Base-by-base conservation (phyloP, 805 yeast genomes). In the Saccharomyces eubayanus region DNA sequence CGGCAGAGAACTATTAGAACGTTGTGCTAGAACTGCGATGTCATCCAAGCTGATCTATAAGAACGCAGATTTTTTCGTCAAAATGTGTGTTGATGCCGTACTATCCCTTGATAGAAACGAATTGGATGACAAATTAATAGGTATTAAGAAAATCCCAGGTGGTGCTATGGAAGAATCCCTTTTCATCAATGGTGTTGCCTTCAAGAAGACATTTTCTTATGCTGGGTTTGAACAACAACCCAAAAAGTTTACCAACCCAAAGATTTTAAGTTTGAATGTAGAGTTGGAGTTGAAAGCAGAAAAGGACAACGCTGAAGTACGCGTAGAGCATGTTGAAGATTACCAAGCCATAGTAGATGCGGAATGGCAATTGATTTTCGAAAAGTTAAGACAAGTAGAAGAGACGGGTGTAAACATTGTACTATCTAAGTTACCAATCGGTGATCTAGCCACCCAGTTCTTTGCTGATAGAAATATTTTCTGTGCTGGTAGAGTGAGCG, bases 161-260 rank as follows among this genome's bases (percentile, higher is more conserved):
- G 99, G 99, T 56, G 87, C 91, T 50, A 86, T 94, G 83, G 97
- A 92, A 68, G 98, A 94, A 64, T 87, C 97, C 10, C 67, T 83
- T 57, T 87, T 90, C 62, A 81, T 94, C 51, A 81, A 88, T 62
- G 99, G 99, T 67, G 98, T 94, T 56, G 99, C 97, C 2, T 94
- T 94, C 74, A 89, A 94, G 67, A 94, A 94, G 75, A 91, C 99
- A 0, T 94, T 94, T 65, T 86, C 97, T 28, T 94, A 94, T 65
- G 99, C 99, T 48, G 99, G 99, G 2, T 94, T 94, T 69, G 99
- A 94, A 73, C 99, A 94, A 76, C 99, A 94, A 73, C 99, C 99
- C 51, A 94, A 94, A 72, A 72, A 70, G 51, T 89, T 94, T 69
- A 63, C 64, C 20, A 77, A 88, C 70, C 97, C 99, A 48, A 88